Percentiles rank a stretch among this genome's conserved stretches.
These are phyloP conservation scores for Diaporthe eres DNA, from an alignment of 2,329 filamentous ascomycete genomes.

Conservation along the genomic window DNA sequence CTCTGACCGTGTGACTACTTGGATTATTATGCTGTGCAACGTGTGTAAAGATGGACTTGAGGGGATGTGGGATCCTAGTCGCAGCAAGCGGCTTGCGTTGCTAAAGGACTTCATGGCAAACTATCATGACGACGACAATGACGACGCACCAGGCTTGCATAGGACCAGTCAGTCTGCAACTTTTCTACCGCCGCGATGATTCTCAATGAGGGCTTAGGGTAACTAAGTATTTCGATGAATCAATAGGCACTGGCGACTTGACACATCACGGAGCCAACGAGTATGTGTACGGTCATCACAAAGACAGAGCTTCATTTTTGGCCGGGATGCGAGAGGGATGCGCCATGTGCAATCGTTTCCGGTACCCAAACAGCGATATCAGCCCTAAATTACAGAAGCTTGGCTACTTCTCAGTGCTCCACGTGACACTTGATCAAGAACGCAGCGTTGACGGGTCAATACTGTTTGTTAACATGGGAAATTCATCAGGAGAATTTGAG, in stretches of 20 bases:
- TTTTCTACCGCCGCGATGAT: not conserved
- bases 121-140: too few species aligned
- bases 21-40: not conserved
- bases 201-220: not conserved
- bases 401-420: not conserved
- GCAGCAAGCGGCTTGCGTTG: not conserved
- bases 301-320: not conserved
- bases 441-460: not conserved
- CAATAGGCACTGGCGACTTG: not conserved
- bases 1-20: not conserved
- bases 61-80: not conserved
- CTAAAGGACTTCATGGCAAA: not conserved
- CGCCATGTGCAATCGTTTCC: not conserved
- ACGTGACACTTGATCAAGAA: not conserved
- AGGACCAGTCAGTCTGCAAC: not conserved
- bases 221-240: not conserved
- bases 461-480: not conserved
- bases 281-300: not conserved
- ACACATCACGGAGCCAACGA: not conserved
- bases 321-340: not conserved
- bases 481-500: not conserved
- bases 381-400: not conserved
- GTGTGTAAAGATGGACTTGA: not conserved
- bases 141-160: not conserved
- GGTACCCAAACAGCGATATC: not conserved